These are phyloP conservation scores for Fusarium buxicola DNA, from an alignment of 2,329 filamentous ascomycete genomes.

Conservation along the genomic window DNA sequence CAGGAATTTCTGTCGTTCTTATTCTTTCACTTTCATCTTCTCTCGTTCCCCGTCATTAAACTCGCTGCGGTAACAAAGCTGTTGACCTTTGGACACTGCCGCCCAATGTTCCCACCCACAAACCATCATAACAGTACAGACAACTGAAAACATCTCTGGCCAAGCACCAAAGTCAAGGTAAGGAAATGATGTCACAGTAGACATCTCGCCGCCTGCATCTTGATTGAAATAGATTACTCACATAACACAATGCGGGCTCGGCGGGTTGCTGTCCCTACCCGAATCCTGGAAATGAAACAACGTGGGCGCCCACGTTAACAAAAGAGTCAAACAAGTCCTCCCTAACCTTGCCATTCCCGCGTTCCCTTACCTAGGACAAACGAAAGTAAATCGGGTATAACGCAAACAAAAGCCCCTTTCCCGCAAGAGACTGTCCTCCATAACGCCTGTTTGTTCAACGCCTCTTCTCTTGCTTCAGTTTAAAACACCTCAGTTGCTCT, in stretches of 20 bases:
- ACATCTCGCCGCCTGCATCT: constrained; percentile 26
- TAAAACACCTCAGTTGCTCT: constrained; percentile 20
- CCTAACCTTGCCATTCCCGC: constrained; percentile 22
- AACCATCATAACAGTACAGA: constrained; percentile 38
- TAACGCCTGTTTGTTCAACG: constrained; percentile 37
- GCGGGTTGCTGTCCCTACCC: constrained; percentile 26
- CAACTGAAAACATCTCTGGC: constrained; percentile 20
- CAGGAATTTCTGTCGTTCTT: constrained; percentile 26
- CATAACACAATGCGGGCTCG: constrained; percentile 37
- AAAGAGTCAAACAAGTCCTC: constrained; percentile 32
- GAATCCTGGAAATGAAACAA: constrained; percentile 35
- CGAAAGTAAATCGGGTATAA: constrained; percentile 50
- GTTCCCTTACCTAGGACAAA: constrained; percentile 39
- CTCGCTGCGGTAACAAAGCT: constrained; percentile 12
- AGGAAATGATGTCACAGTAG: constrained; percentile 23
- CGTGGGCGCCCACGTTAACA: constrained; percentile 31
- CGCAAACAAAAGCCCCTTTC: constrained; percentile 44
- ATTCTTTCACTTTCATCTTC: constrained; percentile 21
- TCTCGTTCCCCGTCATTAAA: constrained; percentile 36
- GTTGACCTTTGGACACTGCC: constrained; percentile 7
- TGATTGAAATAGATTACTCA: constrained; percentile 33
- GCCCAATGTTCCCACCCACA: constrained; percentile 8
- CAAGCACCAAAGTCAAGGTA: constrained; percentile 19
- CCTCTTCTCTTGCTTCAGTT: constrained; percentile 16
- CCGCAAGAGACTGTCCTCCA: constrained; percentile 30